Base-by-base conservation (phyloP, 768 basidiomycete genomes). In the Hericium coralloides region DNA sequence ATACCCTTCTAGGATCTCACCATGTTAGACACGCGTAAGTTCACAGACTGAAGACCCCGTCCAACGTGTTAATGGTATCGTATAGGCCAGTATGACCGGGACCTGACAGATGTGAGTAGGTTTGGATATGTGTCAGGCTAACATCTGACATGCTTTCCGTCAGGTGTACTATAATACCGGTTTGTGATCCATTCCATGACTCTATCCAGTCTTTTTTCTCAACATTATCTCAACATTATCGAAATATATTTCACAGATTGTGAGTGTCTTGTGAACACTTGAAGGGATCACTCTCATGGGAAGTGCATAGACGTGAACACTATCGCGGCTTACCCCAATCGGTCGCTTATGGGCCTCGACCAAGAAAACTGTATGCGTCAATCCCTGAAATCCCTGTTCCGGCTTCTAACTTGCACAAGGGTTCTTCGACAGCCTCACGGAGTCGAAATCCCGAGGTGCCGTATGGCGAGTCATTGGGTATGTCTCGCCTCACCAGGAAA, bases 1-100 rank as follows among this genome's bases (percentile, higher is more conserved):
- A n/a, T 14, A 7, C 12, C 12, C 22, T 3, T 17, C 12, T 26
- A 68, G 67, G 81, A 82, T 63, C 65, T 83, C 62, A 77, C 80
- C 10, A 80, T 84, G 80, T 72, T 84, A 15, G 82, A 84, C 64
- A 83, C 82, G 20, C 76, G 82, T 79, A 56, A 59, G 72, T 41
- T 17, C 43, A 36, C 12, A 45, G 8, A 4, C 31, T 31, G 10
- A 31, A 31, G 31, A 31, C 31, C 31, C 31, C 31, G 31, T 31
- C 31, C 31, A 31, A 31, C 8, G 31, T 31, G 31, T 31, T 31
- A 9, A 31, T 9, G 8, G 31, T 31, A 17, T 26, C 37, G 22
- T 22, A 17, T 20, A 65, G 77, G 78, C 2, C 73, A 81, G 59
- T 83, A 84, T 63, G 77, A 82, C 58, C 70, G 81, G 52, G 78